Evolutionary conservation across 225 moss, liverwort and hornwort genomes (phyloP).

Genomic region (Ulota crispa): DNA sequence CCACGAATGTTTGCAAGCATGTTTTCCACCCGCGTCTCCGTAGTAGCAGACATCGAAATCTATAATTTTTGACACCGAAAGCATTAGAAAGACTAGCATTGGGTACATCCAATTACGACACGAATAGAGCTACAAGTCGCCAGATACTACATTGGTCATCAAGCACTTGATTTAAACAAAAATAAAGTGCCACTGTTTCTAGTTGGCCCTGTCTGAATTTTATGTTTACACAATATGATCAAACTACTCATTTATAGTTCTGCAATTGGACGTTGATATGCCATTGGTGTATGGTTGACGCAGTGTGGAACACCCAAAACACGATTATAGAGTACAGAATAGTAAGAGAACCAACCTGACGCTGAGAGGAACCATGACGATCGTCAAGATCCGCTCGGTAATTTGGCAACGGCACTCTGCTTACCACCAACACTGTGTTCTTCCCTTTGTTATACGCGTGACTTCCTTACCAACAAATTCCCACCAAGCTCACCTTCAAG

Average conservation of each 20-base stretch:
- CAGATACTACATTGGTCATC: background rate
- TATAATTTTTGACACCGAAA: conserved; percentile 28
- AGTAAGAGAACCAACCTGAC: conserved; percentile 62
- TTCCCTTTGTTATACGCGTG: conserved; percentile 96
- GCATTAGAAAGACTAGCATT: conserved; percentile 1
- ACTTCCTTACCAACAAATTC: conserved; percentile 91
- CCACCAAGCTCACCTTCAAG: conserved; percentile 60
- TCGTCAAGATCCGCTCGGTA: conserved; percentile 98
- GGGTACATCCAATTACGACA: background rate
- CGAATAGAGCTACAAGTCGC: background rate
- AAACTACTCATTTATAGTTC: background rate
- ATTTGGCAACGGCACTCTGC: conserved; percentile 88
- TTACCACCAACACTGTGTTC: conserved; percentile 89
- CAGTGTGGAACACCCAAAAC: background rate
- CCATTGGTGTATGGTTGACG: background rate
- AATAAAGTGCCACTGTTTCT: background rate
- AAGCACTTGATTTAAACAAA: background rate
- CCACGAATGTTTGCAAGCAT: conserved; percentile 89
- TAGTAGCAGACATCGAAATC: conserved; percentile 87
- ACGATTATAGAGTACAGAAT: background rate
- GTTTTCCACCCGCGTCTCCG: conserved; percentile 86
- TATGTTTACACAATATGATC: background rate
- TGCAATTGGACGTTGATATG: background rate
- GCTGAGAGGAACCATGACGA: conserved; percentile 92
- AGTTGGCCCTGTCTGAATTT: background rate